Evolutionary conservation across 306 rosid genomes (phyloP), one percentile per base, ranked within the genome.

Genomic region (Begonia peltatifolia): DNA sequence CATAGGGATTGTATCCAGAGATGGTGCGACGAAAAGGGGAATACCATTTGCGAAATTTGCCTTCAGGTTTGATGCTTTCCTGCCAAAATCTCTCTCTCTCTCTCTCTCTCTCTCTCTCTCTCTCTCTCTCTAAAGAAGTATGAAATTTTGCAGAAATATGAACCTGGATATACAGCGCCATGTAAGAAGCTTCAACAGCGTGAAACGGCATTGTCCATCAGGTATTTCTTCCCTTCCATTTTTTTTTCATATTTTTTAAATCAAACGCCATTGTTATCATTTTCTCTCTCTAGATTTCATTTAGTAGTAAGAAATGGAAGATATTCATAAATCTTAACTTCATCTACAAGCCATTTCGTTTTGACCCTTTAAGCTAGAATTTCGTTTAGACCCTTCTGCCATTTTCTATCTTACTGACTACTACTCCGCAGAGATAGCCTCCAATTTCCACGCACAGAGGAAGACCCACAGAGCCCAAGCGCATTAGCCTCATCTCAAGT

Each of bases 1-100:
- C 99, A 92, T 54, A 81, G 99, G 76, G 96, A 83, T 77, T 92
- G 99, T 63, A 77, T 92, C 69, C 99, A 92, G 70, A 83, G 87
- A 62, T 92, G 99, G 99, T 92, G 99, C 58, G 59, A 73, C 67
- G 99, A 92, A 68, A 92, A 92, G 55, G 94, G 96, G 68, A 81
- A 69, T 47, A 92, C 87, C 15, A 78, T 54, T 12, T 92, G 99
- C 56, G 99, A 92, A 81, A 75, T 92, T 48, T 92, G 99, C 63
- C 99, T 92, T 54, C 96, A 83, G 95, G 99, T 92, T 44, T 44
- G 48, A 6, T 1, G 2, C 47, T 11, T 5, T 43, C 47, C 18
- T 17, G 1, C 18, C 18, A 17, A 17, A 17, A 17, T 13, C 47
- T 17, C 18, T 17, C 18, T 17, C 18, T 17, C 18, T 13, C 12